Conservation (phyloP, 2,329 filamentous ascomycete genomes). For the Helotiales sp. region DNA sequence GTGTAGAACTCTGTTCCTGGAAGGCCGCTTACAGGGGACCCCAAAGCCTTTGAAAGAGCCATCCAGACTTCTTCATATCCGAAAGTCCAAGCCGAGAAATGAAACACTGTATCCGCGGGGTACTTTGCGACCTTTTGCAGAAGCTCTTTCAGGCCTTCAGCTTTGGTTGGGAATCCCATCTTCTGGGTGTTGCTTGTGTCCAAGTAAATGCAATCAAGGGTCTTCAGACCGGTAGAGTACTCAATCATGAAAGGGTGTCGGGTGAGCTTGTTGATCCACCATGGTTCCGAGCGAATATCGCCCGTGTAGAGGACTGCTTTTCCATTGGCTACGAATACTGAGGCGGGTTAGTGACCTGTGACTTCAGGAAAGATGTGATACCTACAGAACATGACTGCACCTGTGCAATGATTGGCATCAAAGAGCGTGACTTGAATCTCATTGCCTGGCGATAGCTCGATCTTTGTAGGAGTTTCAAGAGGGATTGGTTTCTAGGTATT, state of each 20-base stretch:
- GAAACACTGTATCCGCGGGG: slow-evolving; percentile 73
- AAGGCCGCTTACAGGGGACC: slow-evolving; percentile 52
- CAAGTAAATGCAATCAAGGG: slow-evolving; percentile 79
- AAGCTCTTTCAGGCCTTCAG: slow-evolving; percentile 74
- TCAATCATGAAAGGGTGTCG: slow-evolving; percentile 74
- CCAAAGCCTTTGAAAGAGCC: slow-evolving; percentile 69
- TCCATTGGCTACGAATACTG: slow-evolving; percentile 68
- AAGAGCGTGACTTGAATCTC: slow-evolving; percentile 80
- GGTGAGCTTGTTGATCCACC: slow-evolving; percentile 76
- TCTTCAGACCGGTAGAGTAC: slow-evolving; percentile 66
- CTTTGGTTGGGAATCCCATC: slow-evolving; percentile 58
- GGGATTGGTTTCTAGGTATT: slow-evolving; percentile 69
- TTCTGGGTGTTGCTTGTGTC: slow-evolving; percentile 74
- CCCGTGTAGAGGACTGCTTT: slow-evolving; percentile 85
- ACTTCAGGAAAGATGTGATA: neutral
- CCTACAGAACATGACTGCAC: slow-evolving; percentile 83
- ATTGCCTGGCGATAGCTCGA: slow-evolving; percentile 71
- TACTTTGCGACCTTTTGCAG: slow-evolving; percentile 67
- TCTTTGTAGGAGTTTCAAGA: slow-evolving; percentile 72
- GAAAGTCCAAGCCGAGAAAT: slow-evolving; percentile 88
- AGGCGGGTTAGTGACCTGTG: slow-evolving; percentile 1
- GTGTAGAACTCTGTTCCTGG: neutral
- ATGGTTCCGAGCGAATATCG: slow-evolving; percentile 81
- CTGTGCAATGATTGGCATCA: slow-evolving; percentile 89
- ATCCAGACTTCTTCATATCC: slow-evolving; percentile 93